Conservation (phyloP, 2,329 filamentous ascomycete species). For the Aspergillus sclerotialis region DNA sequence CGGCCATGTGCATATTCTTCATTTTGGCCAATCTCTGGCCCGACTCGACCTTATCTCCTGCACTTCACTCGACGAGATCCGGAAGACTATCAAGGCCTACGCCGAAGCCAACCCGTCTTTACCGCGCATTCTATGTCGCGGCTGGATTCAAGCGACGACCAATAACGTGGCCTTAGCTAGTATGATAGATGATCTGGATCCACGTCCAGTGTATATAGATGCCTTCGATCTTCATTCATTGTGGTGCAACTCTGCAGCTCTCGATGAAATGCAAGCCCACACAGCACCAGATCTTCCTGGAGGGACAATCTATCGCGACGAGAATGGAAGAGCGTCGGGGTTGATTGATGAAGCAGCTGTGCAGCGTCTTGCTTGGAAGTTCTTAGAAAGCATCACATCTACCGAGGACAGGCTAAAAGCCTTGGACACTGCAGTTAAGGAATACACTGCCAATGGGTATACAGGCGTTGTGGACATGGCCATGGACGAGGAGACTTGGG, state of each 20-base stretch:
- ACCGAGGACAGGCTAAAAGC: conserved; percentile 37
- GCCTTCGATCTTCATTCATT: conserved; percentile 46
- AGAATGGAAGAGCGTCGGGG: conserved; percentile 37
- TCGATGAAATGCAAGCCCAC: conserved; percentile 39
- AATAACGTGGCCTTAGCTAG: conserved; percentile 37
- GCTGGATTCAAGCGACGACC: conserved; percentile 46
- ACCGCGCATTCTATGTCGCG: conserved; percentile 38
- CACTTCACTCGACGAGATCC: conserved; percentile 38
- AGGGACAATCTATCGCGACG: conserved; percentile 42
- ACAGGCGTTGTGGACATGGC: conserved; percentile 48
- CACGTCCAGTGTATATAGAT: conserved; percentile 43
- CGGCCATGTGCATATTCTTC: conserved; percentile 44
- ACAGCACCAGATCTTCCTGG: conserved; percentile 38
- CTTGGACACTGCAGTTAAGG: conserved; percentile 33
- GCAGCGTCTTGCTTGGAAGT: conserved; percentile 41
- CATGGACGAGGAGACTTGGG: conserved; percentile 45
- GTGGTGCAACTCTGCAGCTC: conserved; percentile 44
- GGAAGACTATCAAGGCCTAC: conserved; percentile 33
- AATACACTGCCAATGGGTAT: conserved; percentile 41
- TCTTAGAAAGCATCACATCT: conserved; percentile 36
- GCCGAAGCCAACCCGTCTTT: conserved; percentile 33
- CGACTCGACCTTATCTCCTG: conserved; percentile 40
- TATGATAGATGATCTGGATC: conserved; percentile 44
- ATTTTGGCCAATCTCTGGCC: conserved; percentile 43
- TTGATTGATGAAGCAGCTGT: conserved; percentile 41